Conservation (phyloP, 768 basidiomycete species). For the Boletus tylopilopsis region DNA sequence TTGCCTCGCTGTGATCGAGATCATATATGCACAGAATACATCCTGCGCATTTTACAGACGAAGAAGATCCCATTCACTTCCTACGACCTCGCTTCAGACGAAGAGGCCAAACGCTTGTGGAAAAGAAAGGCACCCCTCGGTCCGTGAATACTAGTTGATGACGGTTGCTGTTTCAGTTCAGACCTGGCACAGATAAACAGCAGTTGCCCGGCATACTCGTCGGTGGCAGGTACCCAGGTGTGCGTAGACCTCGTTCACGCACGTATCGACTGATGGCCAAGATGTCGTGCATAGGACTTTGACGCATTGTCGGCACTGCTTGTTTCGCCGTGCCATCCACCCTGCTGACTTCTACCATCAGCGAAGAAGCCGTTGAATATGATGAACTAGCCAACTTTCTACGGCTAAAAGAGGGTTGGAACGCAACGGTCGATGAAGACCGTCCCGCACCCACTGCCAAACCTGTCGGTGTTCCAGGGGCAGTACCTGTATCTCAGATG, state of each 20-base stretch:
- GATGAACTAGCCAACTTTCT: constrained; percentile 69
- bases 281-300: constrained; percentile 48
- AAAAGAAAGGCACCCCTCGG: constrained; percentile 73
- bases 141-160: constrained; percentile 23
- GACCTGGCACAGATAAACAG: constrained; percentile 58
- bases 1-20: background rate
- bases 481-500: constrained; percentile 71
- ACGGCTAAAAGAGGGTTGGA: constrained; percentile 68
- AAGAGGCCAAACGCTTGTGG: constrained; percentile 77
- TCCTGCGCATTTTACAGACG: constrained; percentile 77
- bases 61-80: constrained; percentile 81
- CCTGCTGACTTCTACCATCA: constrained; percentile 27
- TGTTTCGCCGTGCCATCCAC: background rate
- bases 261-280: constrained; percentile 4
- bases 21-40: constrained; percentile 52
- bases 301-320: constrained; percentile 59
- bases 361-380: constrained; percentile 84
- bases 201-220: constrained; percentile 82
- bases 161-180: background rate
- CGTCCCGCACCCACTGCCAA: constrained; percentile 49
- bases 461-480: constrained; percentile 81
- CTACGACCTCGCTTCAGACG: constrained; percentile 84
- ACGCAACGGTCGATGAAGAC: constrained; percentile 55
- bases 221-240: constrained; percentile 72
- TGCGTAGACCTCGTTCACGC: constrained; percentile 36